These are phyloP conservation scores for Phyllosticta citribraziliensis DNA, from an alignment of 2,329 filamentous ascomycete genomes.

Conservation along the genomic window DNA sequence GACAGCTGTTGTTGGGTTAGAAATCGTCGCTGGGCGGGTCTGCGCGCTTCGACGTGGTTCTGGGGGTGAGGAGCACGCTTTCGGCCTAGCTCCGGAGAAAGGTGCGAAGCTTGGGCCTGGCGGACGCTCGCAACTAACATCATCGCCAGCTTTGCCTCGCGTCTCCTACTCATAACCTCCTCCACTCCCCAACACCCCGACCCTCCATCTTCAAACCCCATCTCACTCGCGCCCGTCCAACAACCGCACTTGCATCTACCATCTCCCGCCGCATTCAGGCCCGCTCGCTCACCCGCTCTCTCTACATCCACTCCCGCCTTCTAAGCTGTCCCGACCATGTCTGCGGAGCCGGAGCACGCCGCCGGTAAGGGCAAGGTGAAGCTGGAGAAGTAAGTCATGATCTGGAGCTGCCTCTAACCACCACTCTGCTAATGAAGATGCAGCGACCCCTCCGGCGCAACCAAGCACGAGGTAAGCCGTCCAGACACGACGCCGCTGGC, in stretches of 20 bases:
- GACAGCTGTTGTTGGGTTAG: neutral
- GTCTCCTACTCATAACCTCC: slow-evolving; percentile 4
- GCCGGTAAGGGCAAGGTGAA: slow-evolving; percentile 37
- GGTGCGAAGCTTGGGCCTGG: neutral
- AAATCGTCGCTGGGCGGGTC: neutral
- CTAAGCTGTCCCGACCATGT: slow-evolving; percentile 27
- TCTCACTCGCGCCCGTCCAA: neutral
- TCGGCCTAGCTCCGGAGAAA: neutral
- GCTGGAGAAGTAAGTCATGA: slow-evolving; percentile 33
- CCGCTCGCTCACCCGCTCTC: neutral
- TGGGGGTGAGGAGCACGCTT: neutral
- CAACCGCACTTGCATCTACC: neutral
- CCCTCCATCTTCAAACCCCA: neutral
- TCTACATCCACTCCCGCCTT: neutral
- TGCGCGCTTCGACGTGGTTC: too few species aligned
- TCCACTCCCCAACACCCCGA: neutral
- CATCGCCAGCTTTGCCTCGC: slow-evolving; percentile 9
- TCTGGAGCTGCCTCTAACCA: slow-evolving; percentile 11
- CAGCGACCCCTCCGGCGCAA: slow-evolving; percentile 82
- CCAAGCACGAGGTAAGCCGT: slow-evolving; percentile 65
- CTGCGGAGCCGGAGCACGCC: slow-evolving; percentile 39
- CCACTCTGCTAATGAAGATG: slow-evolving; percentile 31
- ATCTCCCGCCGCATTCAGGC: slow-evolving; percentile 1
- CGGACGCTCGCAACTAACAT: slow-evolving; percentile 2
- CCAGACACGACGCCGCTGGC: slow-evolving; percentile 10